Base-by-base conservation (phyloP, 208 protist species). In the Porcisia hertigi region DNA sequence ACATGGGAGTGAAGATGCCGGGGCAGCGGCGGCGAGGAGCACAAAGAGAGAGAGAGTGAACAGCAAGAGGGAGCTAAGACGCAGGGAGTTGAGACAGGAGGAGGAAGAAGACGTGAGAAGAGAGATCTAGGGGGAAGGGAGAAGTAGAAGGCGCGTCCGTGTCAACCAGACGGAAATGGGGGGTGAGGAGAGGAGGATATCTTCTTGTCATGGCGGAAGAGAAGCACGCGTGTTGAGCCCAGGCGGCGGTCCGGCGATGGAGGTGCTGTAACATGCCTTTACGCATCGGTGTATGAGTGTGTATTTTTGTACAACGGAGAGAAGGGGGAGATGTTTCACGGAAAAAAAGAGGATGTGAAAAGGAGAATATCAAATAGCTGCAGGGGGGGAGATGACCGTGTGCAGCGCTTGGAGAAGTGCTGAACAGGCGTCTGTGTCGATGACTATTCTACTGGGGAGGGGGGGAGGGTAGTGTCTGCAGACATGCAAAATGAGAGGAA, bases 1-100 rank as follows among this genome's bases (percentile, higher is more conserved):
- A 93, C 92, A 96, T 96, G 49, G 57, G 75, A 11, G 23, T 59
- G 57, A 25, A 9, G 25, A 25, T 8, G 16, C 8, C 53, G 30
- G 49, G 20, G 34, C 52, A 60, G 34, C 14, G 34, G 34, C 47
- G 70, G 59, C 60, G 39, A 72, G 59, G 53, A 39, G 30, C 8
- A 75, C 8, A 54, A n/a, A 75, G 45, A 67, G 8, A 55, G 45
- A 30, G 52, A 55, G 18, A n/a, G 9, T 25, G 34, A 63, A n/a
- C 3, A 12, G 20, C 52, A 4, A 55, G 54, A 30, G 59, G 39
- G 55, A 58, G 63, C 55, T 55, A 60, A 55, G 71, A 64, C 2
- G 9, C 18, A 47, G 34, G 43, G 53, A 30, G 25, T 72, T 23
- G 69, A 49, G 25, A n/a, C 3, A 55, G n/a, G 66, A 52, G 66